Conservation (phyloP, 495 filamentous ascomycete genomes). For the Collariella sp. region DNA sequence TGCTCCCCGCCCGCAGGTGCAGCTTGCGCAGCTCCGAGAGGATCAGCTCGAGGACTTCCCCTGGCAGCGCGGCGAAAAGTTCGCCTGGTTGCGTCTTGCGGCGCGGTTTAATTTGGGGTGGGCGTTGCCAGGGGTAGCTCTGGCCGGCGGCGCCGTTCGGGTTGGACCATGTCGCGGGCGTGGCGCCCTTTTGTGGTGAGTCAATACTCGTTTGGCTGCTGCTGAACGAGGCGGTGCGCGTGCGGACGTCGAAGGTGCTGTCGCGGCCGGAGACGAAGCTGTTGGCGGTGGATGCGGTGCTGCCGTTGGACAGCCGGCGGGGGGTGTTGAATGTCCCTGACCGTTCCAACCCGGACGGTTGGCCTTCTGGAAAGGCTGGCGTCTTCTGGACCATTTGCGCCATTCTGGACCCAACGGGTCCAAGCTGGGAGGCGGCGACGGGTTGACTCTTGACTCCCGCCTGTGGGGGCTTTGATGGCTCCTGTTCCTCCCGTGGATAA, state of each 20-base stretch:
- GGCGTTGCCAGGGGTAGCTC: constrained; percentile 31
- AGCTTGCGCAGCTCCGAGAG: constrained; percentile 38
- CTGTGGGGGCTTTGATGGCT: constrained; percentile 21
- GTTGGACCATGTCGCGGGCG: constrained; percentile 11
- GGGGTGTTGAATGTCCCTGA: constrained; percentile 11
- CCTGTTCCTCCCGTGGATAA: constrained; percentile 24
- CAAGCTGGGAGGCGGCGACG: constrained; percentile 1
- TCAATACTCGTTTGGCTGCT: constrained; percentile 38
- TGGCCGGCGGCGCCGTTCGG: neutral
- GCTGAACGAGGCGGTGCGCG: constrained; percentile 19
- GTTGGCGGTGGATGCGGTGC: constrained; percentile 17
- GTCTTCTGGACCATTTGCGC: constrained; percentile 12
- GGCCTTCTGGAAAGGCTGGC: constrained; percentile 8
- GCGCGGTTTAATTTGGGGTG: constrained; percentile 27
- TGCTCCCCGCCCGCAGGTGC: constrained; percentile 35
- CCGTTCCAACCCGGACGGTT: constrained; percentile 5
- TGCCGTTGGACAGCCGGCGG: constrained; percentile 22
- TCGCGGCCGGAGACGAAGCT: constrained; percentile 20
- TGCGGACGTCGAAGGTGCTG: constrained; percentile 21
- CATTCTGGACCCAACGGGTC: neutral
- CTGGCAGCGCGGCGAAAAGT: constrained; percentile 47
- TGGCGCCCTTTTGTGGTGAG: constrained; percentile 18
- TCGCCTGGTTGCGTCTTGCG: constrained; percentile 36
- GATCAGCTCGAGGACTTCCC: constrained; percentile 50
- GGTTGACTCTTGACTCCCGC: constrained; percentile 18